Conservation (phyloP, 257 asterid genomes). For the Cinchona pubescens region DNA sequence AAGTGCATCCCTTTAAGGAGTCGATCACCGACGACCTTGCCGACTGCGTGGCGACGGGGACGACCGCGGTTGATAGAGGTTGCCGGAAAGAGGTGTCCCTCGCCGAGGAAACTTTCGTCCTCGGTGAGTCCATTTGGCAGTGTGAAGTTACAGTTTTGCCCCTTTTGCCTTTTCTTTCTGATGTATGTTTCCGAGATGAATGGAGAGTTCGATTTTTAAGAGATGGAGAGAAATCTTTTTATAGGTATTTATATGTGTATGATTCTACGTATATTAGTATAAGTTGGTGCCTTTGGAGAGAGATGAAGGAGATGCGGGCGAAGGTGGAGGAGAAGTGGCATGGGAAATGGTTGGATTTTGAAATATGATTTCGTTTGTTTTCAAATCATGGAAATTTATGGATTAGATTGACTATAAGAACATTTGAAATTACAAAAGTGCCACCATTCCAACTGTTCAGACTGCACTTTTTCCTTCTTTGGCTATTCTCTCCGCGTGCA, state of each 20-base stretch:
- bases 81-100: conserved; percentile 12
- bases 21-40: conserved; percentile 71
- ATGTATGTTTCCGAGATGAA: too few relatives aligned
- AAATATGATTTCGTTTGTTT: neutral
- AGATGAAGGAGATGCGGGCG: neutral
- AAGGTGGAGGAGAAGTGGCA: neutral
- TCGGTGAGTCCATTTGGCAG: conserved; percentile 36
- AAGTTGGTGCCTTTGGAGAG: neutral
- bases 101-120: conserved; percentile 14
- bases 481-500: too few relatives aligned
- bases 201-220: too few relatives aligned
- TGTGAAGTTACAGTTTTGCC: conserved; percentile 9
- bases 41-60: conserved; percentile 40
- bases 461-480: too few relatives aligned
- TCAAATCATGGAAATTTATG: neutral
- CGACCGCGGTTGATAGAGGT: conserved; percentile 11
- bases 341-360: neutral
- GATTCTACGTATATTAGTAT: neutral
- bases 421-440: neutral
- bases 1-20: conserved; percentile 63
- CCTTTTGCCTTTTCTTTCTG: neutral
- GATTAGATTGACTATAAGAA: neutral
- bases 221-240: neutral
- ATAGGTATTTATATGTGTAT: too few relatives aligned
- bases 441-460: neutral